phyloP scores from a whole-genome alignment of 75 land plant species.

The Ceratopteris richardii region DNA sequence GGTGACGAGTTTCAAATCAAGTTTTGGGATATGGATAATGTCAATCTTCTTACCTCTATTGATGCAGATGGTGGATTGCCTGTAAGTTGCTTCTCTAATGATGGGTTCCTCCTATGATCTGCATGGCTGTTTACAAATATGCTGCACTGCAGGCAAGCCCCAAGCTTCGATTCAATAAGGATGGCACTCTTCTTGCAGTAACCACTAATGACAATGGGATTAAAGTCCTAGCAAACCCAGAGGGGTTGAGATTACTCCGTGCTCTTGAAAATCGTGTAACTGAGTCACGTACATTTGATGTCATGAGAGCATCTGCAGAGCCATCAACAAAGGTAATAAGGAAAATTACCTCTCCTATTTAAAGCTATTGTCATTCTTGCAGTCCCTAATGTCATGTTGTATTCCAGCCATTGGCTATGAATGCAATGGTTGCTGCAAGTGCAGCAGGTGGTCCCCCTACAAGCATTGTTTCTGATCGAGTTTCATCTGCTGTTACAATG shows the following conservation, averaged over 20 bases:
- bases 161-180: constrained; percentile 74
- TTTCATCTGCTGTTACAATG: background rate
- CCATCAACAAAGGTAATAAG: constrained; percentile 21
- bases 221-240: constrained; percentile 69
- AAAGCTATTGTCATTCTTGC: background rate
- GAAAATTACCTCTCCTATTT: no score
- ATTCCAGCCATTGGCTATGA: background rate
- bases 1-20: constrained; percentile 81
- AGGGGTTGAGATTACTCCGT: constrained; percentile 54
- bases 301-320: constrained; percentile 42
- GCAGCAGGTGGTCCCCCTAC: background rate
- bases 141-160: constrained; percentile 51
- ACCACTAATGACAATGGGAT: constrained; percentile 71
- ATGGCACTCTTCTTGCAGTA: constrained; percentile 72
- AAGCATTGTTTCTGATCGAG: background rate
- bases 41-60: constrained; percentile 43
- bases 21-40: constrained; percentile 87
- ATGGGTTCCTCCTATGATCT: no score
- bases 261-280: constrained; percentile 44
- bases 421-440: constrained; percentile 1
- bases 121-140: no score
- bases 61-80: constrained; percentile 86
- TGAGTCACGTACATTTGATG: constrained; percentile 20
- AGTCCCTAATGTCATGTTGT: no score
- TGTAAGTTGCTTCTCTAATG: constrained; percentile 17